Percentiles rank a stretch among this genome's conserved stretches.
phyloP scores from a whole-genome alignment of 306 rosid genomes.

The Glycine tomentella region DNA sequence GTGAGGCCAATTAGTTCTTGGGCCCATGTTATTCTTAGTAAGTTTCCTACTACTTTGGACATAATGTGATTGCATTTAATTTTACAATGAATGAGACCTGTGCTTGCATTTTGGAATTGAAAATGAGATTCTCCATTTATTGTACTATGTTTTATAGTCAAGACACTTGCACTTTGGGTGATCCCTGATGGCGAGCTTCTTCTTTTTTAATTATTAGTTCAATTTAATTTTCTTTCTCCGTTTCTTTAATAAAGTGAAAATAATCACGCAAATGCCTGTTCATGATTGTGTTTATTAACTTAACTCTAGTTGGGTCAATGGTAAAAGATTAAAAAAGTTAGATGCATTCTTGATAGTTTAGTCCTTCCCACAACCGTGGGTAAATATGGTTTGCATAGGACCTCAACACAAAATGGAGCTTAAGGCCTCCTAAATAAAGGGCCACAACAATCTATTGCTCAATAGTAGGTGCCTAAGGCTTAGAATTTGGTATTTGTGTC shows the following conservation, averaged over 20 bases:
- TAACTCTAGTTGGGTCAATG: neutral
- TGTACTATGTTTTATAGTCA: neutral
- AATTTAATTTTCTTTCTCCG: neutral
- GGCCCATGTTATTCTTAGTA: neutral
- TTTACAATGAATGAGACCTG: neutral
- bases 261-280: neutral
- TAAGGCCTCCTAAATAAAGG: too few species aligned
- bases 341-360: neutral
- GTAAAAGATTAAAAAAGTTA: neutral
- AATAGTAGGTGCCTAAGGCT: too few species aligned
- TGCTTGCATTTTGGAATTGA: neutral
- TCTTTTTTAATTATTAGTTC: neutral
- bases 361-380: too few species aligned
- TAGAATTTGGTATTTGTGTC: too few species aligned
- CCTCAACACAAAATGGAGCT: too few species aligned
- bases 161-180: neutral
- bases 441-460: too few species aligned
- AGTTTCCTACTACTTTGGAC: neutral
- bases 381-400: too few species aligned
- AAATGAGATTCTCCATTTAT: neutral
- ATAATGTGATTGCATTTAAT: neutral
- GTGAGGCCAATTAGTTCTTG: neutral
- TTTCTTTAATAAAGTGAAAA: neutral
- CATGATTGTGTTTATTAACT: neutral
- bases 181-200: neutral